These are phyloP conservation scores for Ajuga chamaepitys DNA, from an alignment of 257 asterid species.

Conservation along the genomic window DNA sequence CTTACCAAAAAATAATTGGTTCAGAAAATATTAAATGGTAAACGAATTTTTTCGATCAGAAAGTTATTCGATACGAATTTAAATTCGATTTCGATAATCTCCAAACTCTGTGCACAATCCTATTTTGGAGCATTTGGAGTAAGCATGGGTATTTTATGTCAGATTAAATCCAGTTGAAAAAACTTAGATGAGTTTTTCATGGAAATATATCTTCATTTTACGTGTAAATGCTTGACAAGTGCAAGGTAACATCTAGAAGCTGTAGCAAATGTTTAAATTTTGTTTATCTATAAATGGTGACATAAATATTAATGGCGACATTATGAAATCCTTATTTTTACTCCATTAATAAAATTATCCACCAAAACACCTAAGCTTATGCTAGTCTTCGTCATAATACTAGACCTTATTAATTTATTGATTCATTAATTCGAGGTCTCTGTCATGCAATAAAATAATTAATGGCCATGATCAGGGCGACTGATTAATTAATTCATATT, in stretches of 20 bases:
- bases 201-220: too few species aligned
- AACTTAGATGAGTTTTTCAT: too few species aligned
- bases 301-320: slow-evolving; percentile 11
- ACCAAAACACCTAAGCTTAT: slow-evolving; percentile 1
- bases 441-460: background rate
- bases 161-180: too few species aligned
- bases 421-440: slow-evolving; percentile 4
- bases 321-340: slow-evolving; percentile 20
- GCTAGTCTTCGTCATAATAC: slow-evolving; percentile 16
- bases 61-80: too few species aligned
- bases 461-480: background rate
- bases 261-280: background rate
- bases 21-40: too few species aligned
- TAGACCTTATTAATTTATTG: background rate
- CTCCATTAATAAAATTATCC: slow-evolving; percentile 10
- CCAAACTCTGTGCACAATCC: too few species aligned
- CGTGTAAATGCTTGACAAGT: background rate
- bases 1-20: too few species aligned
- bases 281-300: slow-evolving; percentile 21
- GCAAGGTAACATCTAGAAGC: background rate
- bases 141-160: too few species aligned
- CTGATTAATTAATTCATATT: background rate
- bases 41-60: too few species aligned
- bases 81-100: too few species aligned
- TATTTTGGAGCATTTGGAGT: too few species aligned